Base-by-base conservation (phyloP, 2,329 filamentous ascomycete species). In the Apiospora pterosperma region DNA sequence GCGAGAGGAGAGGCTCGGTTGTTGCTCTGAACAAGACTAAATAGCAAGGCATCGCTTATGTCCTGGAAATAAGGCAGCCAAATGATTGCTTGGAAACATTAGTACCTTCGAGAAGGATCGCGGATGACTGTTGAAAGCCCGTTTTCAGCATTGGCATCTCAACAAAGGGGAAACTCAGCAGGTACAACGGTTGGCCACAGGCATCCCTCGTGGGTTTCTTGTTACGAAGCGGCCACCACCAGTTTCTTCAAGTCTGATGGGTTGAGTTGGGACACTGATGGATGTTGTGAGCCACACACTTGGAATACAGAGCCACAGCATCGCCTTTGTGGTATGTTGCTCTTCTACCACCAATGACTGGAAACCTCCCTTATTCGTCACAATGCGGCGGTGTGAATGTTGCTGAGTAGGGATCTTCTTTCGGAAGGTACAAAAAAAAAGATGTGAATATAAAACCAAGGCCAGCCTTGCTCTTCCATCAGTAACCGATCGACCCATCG, bases 161-260 rank as follows among this genome's bases (percentile, higher is more conserved):
- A 55, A 34, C 31, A 55, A 34, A 21, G 16, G 44, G 3, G n/a
- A 25, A 55, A 19, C 8, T 34, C 60, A 62, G 63, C 60, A 42
- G 63, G 48, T 59, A 59, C 60, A 48, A 8, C 63, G 63, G 63
- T 19, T 59, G 23, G 36, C 60, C 62, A 38, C 63, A 65, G 62
- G 21, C 38, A 39, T 19, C 34, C 36, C 48, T 65, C 63, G 60
- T 62, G 63, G 36, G 31, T 55, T 58, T 16, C 25, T 34, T 34
- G 14, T 2, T 11, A 34, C 28, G 28, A 55, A 55, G 16, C 16
- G 28, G n/a, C 48, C 28, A 34, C 7, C 16, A 34, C 16, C 14
- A 31, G 48, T 14, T n/a, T 34, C 14, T n/a, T 55, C 44, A 31
- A 25, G 44, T 19, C 31, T 31, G 25, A 31, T 28, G 28, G 25